These are phyloP conservation scores for Cicer arietinum DNA, from an alignment of 306 rosid genomes.

Conservation along the genomic window DNA sequence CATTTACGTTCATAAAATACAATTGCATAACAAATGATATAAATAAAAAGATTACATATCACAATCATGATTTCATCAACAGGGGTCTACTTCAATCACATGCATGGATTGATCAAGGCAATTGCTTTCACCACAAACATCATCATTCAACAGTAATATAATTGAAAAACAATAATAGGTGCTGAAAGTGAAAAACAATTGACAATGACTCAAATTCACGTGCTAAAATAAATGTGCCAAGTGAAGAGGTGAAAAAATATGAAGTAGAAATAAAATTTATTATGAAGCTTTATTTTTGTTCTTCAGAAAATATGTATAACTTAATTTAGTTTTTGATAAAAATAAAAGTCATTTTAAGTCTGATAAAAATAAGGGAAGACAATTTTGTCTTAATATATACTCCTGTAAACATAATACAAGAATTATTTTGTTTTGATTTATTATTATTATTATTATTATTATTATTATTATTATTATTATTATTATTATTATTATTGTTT, in stretches of 20 bases:
- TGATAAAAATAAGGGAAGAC: no score
- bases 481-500: no score
- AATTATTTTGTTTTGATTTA: no score
- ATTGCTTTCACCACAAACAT: background rate
- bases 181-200: background rate
- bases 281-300: no score
- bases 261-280: background rate
- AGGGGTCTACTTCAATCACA: conserved; percentile 8
- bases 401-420: no score
- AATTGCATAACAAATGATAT: background rate
- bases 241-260: background rate
- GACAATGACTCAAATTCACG: conserved; percentile 5
- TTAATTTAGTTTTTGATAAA: no score
- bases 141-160: background rate
- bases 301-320: no score
- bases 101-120: background rate
- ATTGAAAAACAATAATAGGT: background rate
- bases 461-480: no score
- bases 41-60: background rate
- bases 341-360: no score
- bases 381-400: no score
- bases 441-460: no score
- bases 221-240: background rate
- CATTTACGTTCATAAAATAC: no score
- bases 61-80: conserved; percentile 3